A percentile compares a stretch with the other conserved stretches of the same genome.
Conservation (phyloP, 2,329 filamentous ascomycete species). For the Trichophyton verrucosum region DNA sequence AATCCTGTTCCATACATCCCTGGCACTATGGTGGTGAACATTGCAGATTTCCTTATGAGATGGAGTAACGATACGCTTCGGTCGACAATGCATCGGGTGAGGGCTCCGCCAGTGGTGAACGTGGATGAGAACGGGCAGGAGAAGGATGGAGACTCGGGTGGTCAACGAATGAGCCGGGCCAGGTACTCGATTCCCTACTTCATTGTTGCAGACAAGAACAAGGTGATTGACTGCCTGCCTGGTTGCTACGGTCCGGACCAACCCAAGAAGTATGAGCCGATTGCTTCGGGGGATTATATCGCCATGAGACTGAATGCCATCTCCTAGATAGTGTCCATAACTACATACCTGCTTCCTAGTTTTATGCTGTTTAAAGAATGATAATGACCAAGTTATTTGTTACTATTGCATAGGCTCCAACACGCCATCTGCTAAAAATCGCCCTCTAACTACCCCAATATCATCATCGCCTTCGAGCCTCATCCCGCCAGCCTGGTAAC, state of each 20-base stretch:
- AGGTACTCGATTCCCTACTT: slow-evolving; percentile 52
- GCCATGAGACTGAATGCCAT: slow-evolving; percentile 19
- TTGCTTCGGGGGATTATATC: slow-evolving; percentile 30
- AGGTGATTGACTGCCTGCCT: slow-evolving; percentile 42
- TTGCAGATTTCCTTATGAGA: slow-evolving; percentile 39
- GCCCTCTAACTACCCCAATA: not conserved
- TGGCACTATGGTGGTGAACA: slow-evolving; percentile 37
- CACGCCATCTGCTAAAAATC: not conserved
- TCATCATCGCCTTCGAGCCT: not conserved
- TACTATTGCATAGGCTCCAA: too few species aligned
- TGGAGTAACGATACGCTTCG: slow-evolving; percentile 41
- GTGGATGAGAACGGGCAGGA: slow-evolving; percentile 13
- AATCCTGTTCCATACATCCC: slow-evolving; percentile 30
- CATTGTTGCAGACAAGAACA: slow-evolving; percentile 38
- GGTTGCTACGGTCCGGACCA: slow-evolving; percentile 33
- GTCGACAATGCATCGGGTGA: slow-evolving; percentile 44
- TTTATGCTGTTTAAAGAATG: too few species aligned
- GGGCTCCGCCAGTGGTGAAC: slow-evolving; percentile 26
- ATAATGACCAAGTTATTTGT: too few species aligned
- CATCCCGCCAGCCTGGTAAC: not conserved
- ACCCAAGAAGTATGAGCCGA: slow-evolving; percentile 42
- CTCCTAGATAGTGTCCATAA: not conserved
- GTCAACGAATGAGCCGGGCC: slow-evolving; percentile 33
- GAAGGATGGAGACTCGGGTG: slow-evolving; percentile 14
- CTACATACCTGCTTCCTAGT: too few species aligned